Base-by-base conservation (phyloP, 108 stramenopile species). In the Cyclostephanos tholiformis region DNA sequence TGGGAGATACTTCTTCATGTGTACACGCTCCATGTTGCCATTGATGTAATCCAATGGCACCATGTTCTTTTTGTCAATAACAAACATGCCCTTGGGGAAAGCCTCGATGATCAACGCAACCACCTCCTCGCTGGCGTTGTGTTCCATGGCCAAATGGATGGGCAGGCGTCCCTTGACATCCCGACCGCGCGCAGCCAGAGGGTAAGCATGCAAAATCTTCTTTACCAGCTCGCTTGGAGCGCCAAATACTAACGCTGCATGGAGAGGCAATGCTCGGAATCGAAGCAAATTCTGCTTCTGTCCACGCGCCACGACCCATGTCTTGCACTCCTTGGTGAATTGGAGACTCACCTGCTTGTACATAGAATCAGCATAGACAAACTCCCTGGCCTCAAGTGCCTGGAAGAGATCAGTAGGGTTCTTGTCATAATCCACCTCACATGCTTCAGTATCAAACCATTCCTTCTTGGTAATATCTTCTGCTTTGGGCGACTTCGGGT, bases 351-450 rank as follows among this genome's bases (percentile, higher is more conserved):
- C 41, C 29, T 75, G 67, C 13, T 25, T 29, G 39, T 41, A 46
- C 68, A 80, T 70, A 19, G 55, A 44, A 32, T 48, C 16, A 41
- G 52, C 73, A 49, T 80, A 80, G 3, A 38, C 48, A 23, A 68
- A 80, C 52, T 80, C 46, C 35, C 74, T 67, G 4, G 74, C 74
- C 41, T 75, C 74, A 11, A 80, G 62, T 27, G 74, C 74, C 44
- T 75, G 74, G 74, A 75, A 80, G 2, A 80, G 74, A 49, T 80
- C 79, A 20, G 79, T 80, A 50, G 79, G 79, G 62, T 63, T 70
- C 25, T 69, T 80, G 69, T 80, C 79, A 36, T 75, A 80, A 52
- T 80, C 79, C 25, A 69, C 60, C 63, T 80, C 79, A 32, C 38
- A 51, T 30, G 77, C 77, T 10, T 66, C 59, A 39, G 77, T 70